These are phyloP conservation scores for Microdochium trichocladiopsis DNA, from an alignment of 2,329 filamentous ascomycete species.

Conservation along the genomic window DNA sequence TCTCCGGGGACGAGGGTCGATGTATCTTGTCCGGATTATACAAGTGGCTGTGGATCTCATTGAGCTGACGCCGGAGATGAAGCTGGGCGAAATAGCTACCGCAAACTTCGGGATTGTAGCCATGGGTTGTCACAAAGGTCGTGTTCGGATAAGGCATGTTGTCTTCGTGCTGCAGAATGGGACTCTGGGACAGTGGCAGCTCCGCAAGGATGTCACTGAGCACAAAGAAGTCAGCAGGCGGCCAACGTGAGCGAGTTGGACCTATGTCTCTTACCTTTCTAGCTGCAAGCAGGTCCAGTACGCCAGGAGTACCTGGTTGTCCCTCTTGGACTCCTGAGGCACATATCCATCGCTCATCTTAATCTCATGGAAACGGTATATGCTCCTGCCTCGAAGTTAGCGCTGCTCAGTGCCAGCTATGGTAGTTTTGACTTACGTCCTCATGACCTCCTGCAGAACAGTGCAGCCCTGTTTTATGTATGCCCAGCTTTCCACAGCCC, in stretches of 20 bases:
- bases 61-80: constrained; percentile 57
- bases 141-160: constrained; percentile 62
- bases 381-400: constrained; percentile 27
- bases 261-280: constrained; percentile 65
- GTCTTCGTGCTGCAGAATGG: constrained; percentile 53
- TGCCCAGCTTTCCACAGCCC: constrained; percentile 76
- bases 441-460: constrained; percentile 64
- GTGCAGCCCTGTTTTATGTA: constrained; percentile 51
- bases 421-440: constrained; percentile 49
- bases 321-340: constrained; percentile 23
- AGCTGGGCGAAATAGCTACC: constrained; percentile 57
- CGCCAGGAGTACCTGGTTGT: constrained; percentile 65
- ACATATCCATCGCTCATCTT: constrained; percentile 13
- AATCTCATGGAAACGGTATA: constrained; percentile 38
- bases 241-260: too few species aligned
- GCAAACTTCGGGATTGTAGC: constrained; percentile 40
- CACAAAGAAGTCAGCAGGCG: neutral
- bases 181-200: constrained; percentile 56
- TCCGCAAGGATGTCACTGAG: constrained; percentile 90
- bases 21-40: constrained; percentile 32
- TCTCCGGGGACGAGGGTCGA: neutral
- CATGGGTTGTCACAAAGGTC: constrained; percentile 32
- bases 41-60: constrained; percentile 52
- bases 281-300: constrained; percentile 94
- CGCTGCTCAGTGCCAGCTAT: neutral